A percentile compares a stretch with the other conserved stretches of the same genome.
Conservation (phyloP, 352 stramenopile genomes). For the Bremia lactucae region DNA sequence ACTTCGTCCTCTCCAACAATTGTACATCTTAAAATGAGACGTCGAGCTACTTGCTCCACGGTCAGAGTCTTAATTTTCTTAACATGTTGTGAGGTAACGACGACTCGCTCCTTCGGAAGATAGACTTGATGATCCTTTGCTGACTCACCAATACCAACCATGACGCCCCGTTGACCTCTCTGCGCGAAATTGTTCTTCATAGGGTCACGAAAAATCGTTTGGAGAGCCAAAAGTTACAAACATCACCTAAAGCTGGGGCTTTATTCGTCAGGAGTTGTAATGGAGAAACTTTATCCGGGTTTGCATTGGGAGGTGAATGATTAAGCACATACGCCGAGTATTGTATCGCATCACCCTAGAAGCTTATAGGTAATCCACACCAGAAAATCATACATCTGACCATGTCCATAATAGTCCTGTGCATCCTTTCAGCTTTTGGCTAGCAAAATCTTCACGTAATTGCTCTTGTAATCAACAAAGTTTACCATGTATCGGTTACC, state of each 20-base stretch:
- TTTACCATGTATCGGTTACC: too few species aligned
- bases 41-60: too few species aligned
- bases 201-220: too few species aligned
- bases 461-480: too few species aligned
- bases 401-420: neutral
- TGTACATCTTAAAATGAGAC: too few species aligned
- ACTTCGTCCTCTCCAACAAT: too few species aligned
- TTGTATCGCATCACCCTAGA: slow-evolving; percentile 7
- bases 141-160: slow-evolving; percentile 4
- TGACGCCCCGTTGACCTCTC: slow-evolving; percentile 5
- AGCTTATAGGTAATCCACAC: neutral
- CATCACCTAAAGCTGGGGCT: neutral
- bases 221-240: slow-evolving; percentile 7
- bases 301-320: slow-evolving; percentile 7
- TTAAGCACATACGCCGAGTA: slow-evolving; percentile 22
- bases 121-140: slow-evolving; percentile 7
- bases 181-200: too few species aligned
- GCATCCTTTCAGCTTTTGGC: neutral
- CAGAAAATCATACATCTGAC: neutral
- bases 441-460: too few species aligned
- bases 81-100: too few species aligned
- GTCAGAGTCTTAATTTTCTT: too few species aligned
- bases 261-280: slow-evolving; percentile 6
- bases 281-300: slow-evolving; percentile 1
- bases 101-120: neutral